Evolutionary conservation across 2,329 filamentous ascomycete species (phyloP).

Genomic region (Pseudogymnoascus destructans): DNA sequence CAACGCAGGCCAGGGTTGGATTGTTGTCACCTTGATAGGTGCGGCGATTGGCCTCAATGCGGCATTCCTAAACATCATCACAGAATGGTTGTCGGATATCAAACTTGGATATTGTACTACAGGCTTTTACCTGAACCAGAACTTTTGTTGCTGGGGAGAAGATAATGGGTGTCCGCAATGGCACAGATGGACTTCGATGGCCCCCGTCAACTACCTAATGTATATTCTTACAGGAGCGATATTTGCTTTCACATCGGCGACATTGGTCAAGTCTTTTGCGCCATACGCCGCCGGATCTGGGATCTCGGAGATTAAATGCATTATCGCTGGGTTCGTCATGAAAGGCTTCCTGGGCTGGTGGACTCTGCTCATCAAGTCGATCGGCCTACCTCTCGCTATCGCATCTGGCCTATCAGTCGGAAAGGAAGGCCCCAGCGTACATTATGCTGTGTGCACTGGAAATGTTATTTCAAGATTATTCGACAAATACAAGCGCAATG

Average conservation of each 20-base stretch:
- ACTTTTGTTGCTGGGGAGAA: conserved; percentile 95
- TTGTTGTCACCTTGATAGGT: conserved; percentile 85
- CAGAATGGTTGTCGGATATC: conserved; percentile 91
- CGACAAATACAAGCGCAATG: conserved; percentile 80
- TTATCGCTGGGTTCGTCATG: conserved; percentile 98
- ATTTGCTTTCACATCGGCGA: conserved; percentile 72
- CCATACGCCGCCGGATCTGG: conserved; percentile 94
- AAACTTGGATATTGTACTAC: conserved; percentile 94
- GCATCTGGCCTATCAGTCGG: conserved; percentile 88
- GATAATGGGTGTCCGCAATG: conserved; percentile 81
- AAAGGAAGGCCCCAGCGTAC: conserved; percentile 96
- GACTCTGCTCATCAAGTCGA: conserved; percentile 87
- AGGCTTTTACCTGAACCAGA: conserved; percentile 92
- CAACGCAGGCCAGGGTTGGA: conserved; percentile 94
- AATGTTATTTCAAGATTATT: conserved; percentile 93
- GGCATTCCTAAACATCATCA: conserved; percentile 85
- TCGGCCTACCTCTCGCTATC: conserved; percentile 82
- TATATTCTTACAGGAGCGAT: conserved; percentile 77
- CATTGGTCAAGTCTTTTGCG: conserved; percentile 78
- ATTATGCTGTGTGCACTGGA: conserved; percentile 94
- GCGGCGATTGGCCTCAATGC: conserved; percentile 89
- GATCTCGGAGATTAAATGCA: conserved; percentile 98
- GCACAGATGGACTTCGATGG: conserved; percentile 75
- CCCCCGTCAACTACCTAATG: conserved; percentile 67
- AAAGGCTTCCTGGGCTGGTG: conserved; percentile 89